Evolutionary conservation across 2,329 filamentous ascomycete species (phyloP), one percentile per base, ranked within the genome.

Genomic region (Hypoxylon sp.): DNA sequence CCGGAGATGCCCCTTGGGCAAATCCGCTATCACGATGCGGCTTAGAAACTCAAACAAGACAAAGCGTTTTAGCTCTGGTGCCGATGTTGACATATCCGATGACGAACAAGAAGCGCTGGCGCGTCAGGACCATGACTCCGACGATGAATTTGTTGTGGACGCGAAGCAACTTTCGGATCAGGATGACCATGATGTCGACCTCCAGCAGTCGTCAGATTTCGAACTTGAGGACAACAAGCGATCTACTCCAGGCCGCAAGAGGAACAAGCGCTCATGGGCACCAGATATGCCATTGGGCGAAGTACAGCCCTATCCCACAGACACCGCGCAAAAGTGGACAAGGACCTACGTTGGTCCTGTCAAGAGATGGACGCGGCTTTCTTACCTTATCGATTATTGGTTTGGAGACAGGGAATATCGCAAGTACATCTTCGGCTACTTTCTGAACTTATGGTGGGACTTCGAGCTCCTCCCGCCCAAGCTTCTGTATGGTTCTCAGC

Each of bases 251-350:
- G 53, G 37, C 26, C 62, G 61, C 32, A 61, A 50, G 58, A 72
- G 66, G 48, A 67, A 52, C 37, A 70, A 66, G 30, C 68, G 59
- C 34, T 62, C 59, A 22, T 69, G 58, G 60, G 44, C 41, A 37
- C 57, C 57, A 55, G 58, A 43, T 51, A 53, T 59, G 46, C 30
- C 60, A 41, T 60, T 69, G 4, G 46, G 64, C 51, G 63, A 74
- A 54, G 74, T 76, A 28, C 70, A 71, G 32, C 67, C 68, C 4
- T 76, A 76, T 37, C 74, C 74, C 7, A 71, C 70, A 39, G 74
- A 76, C 55, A 70, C 73, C 10, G 64, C 71, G 5, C 70, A 74
- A 47, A 73, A 73, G 66, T 76, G 74, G 74, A 76, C 74, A 15
- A 72, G 74, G 41, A 71, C 71, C 3, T 76, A 76, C 48, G 56